Evolutionary conservation across 2,329 filamentous ascomycete genomes (phyloP).

Genomic region (Colletotrichum godetiae): DNA sequence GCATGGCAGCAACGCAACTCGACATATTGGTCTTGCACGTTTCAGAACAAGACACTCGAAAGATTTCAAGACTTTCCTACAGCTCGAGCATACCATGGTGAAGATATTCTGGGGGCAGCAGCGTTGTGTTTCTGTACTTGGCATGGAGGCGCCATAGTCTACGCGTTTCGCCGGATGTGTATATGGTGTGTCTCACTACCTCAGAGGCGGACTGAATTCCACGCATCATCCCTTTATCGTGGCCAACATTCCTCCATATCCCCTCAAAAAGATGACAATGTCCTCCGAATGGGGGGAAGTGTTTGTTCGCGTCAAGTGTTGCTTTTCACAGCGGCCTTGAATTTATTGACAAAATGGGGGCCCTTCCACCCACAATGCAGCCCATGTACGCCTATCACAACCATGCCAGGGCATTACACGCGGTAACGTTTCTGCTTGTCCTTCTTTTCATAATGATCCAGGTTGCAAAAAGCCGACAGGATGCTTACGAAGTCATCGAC

Average conservation of each 20-base stretch:
- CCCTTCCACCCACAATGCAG: conserved; percentile 12
- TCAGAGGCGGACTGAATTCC: conserved; percentile 13
- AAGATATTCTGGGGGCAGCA: neutral
- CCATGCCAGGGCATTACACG: conserved; percentile 30
- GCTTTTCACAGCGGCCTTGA: conserved; percentile 13
- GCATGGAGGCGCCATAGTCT: neutral
- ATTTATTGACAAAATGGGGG: neutral
- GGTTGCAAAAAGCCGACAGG: conserved; percentile 13
- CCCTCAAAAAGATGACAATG: conserved; percentile 24
- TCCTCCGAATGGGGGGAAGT: neutral
- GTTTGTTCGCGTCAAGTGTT: neutral
- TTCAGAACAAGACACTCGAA: neutral
- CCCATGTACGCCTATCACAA: conserved; percentile 17
- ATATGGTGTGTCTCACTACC: conserved; percentile 1
- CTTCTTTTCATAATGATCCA: conserved; percentile 29
- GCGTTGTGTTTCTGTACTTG: neutral
- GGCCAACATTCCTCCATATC: conserved; percentile 18
- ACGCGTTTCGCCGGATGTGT: neutral
- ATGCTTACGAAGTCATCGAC: conserved; percentile 26
- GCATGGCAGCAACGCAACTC: neutral
- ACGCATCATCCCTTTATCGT: conserved; percentile 31
- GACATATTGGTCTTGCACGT: neutral
- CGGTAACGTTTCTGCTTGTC: conserved; percentile 27
- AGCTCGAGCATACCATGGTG: neutral
- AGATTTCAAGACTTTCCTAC: neutral